phyloP scores from a whole-genome alignment of 2,329 filamentous ascomycete genomes.

The Remersonia thermophila region DNA sequence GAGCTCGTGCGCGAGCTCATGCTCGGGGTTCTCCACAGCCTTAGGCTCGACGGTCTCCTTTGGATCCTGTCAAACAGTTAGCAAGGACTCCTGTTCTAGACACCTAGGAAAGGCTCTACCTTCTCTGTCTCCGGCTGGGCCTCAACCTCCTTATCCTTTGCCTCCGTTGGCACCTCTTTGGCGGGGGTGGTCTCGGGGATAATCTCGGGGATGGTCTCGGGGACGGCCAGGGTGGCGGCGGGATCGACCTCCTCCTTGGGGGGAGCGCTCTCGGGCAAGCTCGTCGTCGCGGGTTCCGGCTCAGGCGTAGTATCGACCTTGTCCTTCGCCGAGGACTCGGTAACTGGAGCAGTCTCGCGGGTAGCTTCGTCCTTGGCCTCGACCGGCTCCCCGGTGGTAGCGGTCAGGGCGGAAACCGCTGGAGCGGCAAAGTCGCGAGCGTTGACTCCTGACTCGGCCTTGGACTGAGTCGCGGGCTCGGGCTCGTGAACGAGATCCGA shows the following conservation, averaged over 20 bases:
- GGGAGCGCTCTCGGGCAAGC: not conserved
- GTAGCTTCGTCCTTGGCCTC: not conserved
- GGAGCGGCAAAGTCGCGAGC: slow-evolving; percentile 10
- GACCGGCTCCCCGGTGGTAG: slow-evolving; percentile 2
- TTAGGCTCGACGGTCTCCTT: slow-evolving; percentile 6
- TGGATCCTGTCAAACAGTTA: slow-evolving; percentile 11
- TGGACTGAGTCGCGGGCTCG: slow-evolving; percentile 1
- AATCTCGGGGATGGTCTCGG: slow-evolving; percentile 2
- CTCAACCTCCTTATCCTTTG: slow-evolving; percentile 6
- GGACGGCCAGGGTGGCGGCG: not conserved
- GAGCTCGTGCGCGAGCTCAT: slow-evolving; percentile 10
- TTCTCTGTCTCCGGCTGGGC: slow-evolving; percentile 12
- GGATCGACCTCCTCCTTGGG: slow-evolving; percentile 1
- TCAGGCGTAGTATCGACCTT: not conserved
- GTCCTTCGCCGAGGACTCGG: slow-evolving; percentile 2
- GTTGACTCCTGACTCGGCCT: slow-evolving; percentile 2
- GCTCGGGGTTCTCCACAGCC: slow-evolving; percentile 10
- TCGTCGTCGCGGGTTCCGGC: slow-evolving; percentile 2
- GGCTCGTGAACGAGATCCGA: slow-evolving; percentile 6
- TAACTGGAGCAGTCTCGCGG: not conserved
- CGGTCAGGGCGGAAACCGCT: slow-evolving; percentile 1
- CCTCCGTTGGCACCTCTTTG: not conserved
- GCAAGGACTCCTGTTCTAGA: slow-evolving; percentile 11
- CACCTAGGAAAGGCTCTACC: slow-evolving; percentile 11
- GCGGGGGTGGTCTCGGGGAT: not conserved